Conservation (phyloP, 1,139 yeast species). For the Candida sp. region DNA sequence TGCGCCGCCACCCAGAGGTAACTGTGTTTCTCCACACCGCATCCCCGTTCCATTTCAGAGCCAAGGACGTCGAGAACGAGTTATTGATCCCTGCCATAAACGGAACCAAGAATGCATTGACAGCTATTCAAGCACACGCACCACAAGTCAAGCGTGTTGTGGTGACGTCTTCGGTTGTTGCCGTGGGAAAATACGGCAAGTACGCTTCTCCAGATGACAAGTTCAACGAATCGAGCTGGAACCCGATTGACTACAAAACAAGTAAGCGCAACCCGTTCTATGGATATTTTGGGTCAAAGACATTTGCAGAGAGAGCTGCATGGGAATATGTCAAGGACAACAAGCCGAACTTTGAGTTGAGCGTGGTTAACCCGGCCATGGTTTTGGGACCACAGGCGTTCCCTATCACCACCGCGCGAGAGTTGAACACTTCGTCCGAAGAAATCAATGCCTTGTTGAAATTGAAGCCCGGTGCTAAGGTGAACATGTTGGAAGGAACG, state of each 20-base stretch:
- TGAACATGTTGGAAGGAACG: constrained; percentile 19
- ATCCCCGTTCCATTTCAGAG: constrained; percentile 20
- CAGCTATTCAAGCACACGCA: constrained; percentile 24
- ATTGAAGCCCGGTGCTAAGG: constrained; percentile 17
- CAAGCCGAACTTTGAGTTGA: constrained; percentile 40
- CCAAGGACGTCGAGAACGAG: constrained; percentile 32
- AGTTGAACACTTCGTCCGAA: constrained; percentile 33
- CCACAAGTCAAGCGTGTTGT: constrained; percentile 29
- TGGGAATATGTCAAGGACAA: constrained; percentile 36
- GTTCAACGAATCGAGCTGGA: constrained; percentile 35
- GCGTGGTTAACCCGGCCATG: constrained; percentile 48
- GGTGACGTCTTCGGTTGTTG: constrained; percentile 31
- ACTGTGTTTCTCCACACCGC: constrained; percentile 57
- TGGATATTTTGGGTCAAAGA: constrained; percentile 56
- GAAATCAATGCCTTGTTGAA: constrained; percentile 26
- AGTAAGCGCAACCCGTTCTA: constrained; percentile 24
- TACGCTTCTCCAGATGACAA: background rate
- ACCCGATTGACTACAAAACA: constrained; percentile 29
- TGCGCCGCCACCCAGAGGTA: constrained; percentile 52
- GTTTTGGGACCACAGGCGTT: constrained; percentile 52
- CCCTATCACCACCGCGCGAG: constrained; percentile 25
- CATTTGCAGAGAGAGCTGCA: constrained; percentile 49
- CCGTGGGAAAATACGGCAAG: constrained; percentile 17
- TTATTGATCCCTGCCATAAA: constrained; percentile 35
- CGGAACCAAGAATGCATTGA: constrained; percentile 33